A percentile compares a stretch with the other conserved stretches of the same genome.
Conservation (phyloP, 108 stramenopile species). For the Conticribra weissflogii region DNA sequence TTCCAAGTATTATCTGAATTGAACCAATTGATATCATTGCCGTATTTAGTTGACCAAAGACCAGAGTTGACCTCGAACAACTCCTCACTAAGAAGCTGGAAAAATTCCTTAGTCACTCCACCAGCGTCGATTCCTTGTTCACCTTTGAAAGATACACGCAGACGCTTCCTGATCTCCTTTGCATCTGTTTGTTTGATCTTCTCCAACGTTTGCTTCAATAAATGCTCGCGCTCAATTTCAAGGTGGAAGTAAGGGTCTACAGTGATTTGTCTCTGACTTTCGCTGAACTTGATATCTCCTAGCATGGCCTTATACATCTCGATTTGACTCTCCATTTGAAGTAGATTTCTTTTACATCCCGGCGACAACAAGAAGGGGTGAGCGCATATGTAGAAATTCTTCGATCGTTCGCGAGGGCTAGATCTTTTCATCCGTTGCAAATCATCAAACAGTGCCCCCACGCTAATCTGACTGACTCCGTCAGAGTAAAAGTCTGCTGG, state of each 20-base stretch:
- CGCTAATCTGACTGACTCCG: constrained; percentile 55
- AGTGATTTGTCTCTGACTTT: constrained; percentile 36
- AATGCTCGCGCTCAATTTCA: constrained; percentile 72
- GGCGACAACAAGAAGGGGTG: constrained; percentile 71
- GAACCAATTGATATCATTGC: constrained; percentile 85
- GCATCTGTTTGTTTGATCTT: constrained; percentile 61
- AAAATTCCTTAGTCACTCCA: constrained; percentile 95
- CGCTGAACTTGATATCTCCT: constrained; percentile 32
- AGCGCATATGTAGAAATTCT: constrained; percentile 60
- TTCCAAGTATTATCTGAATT: constrained; percentile 86
- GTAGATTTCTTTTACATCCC: constrained; percentile 61
- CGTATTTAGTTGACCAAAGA: constrained; percentile 80
- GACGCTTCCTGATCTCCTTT: constrained; percentile 69
- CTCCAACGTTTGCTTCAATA: constrained; percentile 69
- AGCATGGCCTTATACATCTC: constrained; percentile 65
- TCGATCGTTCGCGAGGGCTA: constrained; percentile 38
- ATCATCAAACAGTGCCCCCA: constrained; percentile 65
- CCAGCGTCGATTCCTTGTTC: constrained; percentile 96
- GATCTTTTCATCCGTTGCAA: constrained; percentile 53
- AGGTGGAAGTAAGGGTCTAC: constrained; percentile 68
- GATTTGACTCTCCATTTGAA: constrained; percentile 74
- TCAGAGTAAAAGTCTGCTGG: constrained; percentile 69
- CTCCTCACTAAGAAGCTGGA: constrained; percentile 85
- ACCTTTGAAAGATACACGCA: constrained; percentile 84
- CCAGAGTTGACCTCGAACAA: constrained; percentile 87